phyloP scores from a whole-genome alignment of 1,284 basidiomycete genomes.

The Pascua guehoae region DNA sequence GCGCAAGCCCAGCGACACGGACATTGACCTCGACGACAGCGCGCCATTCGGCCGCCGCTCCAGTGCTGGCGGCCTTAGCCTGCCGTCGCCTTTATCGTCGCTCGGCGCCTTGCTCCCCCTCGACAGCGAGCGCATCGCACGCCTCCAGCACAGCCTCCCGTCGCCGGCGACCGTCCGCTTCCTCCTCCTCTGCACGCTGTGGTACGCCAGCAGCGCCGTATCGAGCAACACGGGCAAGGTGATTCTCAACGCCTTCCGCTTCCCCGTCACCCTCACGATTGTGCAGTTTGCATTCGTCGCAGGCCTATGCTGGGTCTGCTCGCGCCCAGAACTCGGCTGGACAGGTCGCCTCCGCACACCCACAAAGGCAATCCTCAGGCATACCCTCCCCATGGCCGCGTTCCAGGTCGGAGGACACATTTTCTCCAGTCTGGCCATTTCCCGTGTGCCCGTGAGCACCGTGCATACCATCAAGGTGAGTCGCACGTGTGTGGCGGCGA shows the following conservation, averaged over 20 bases:
- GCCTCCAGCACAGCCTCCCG: constrained; percentile 18
- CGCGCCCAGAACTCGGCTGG: constrained; percentile 63
- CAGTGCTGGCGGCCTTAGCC: no score
- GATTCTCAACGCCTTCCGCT: constrained; percentile 49
- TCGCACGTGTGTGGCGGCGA: constrained; percentile 2
- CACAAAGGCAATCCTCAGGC: constrained; percentile 66
- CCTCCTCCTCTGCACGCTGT: constrained; percentile 46
- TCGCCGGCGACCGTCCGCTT: constrained; percentile 40
- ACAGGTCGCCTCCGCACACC: constrained; percentile 60
- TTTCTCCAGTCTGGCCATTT: constrained; percentile 93
- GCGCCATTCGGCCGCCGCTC: no score
- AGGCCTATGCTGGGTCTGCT: constrained; percentile 72
- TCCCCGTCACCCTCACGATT: constrained; percentile 69
- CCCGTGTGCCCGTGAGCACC: constrained; percentile 91
- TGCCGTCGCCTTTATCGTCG: no score
- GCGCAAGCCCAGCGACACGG: constrained; percentile 12
- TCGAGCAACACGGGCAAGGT: constrained; percentile 51
- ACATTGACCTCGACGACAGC: neutral
- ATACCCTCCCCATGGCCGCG: constrained; percentile 84
- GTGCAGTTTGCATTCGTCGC: constrained; percentile 95
- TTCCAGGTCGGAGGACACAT: constrained; percentile 95
- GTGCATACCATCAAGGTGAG: constrained; percentile 97
- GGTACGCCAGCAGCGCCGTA: constrained; percentile 50
- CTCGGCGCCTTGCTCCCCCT: no score
- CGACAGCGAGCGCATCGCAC: no score